Evolutionary conservation across 2,329 filamentous ascomycete genomes (phyloP), one percentile per base, ranked within the genome.

Genomic region (Botrytis deweyae): DNA sequence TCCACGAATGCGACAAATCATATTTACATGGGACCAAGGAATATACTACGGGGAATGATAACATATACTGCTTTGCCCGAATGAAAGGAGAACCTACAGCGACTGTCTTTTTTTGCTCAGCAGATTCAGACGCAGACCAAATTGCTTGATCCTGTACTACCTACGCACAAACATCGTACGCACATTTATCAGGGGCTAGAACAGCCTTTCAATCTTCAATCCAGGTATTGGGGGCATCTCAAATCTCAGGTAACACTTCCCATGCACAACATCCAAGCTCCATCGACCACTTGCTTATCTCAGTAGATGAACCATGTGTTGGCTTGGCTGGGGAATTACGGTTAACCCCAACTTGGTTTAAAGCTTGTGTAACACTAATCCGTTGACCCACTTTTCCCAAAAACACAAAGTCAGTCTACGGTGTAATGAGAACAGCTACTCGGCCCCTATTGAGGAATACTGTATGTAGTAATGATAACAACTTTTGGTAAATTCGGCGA

Each of bases 191-290:
- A n/a, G 22, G 64, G 44, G 29, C 29, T 40, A 40, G 33, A 67
- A 38, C 22, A n/a, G 6, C 14, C 49, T 38, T n/a, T 38, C 22
- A 12, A 20, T 38, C 36, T 16, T 10, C 25, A 55, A 55, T 20
- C 66, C 49, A 58, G 49, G 66, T 58, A 58, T 55, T 42, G 38
- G 49, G 52, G 14, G 65, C 36, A 68, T 58, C 40, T 58, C 52
- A n/a, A 29, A 55, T 55, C n/a, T 29, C n/a, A 58, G n/a, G 52
- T 58, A 29, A 58, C 52, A 46, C 4, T n/a, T 70, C 44, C 18
- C 29, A 46, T 70, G 67, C 55, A 70, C 38, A 66, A 72, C 36
- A 66, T 66, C 33, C 33, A n/a, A 66, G 38, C 18, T 46, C 63
- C 38, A 33, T 55, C 14, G 7, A 16, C n/a, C 20, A n/a, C 29